Evolutionary conservation across 139 green algal genomes (phyloP).

Genomic region (Chlamydomonas sp.): DNA sequence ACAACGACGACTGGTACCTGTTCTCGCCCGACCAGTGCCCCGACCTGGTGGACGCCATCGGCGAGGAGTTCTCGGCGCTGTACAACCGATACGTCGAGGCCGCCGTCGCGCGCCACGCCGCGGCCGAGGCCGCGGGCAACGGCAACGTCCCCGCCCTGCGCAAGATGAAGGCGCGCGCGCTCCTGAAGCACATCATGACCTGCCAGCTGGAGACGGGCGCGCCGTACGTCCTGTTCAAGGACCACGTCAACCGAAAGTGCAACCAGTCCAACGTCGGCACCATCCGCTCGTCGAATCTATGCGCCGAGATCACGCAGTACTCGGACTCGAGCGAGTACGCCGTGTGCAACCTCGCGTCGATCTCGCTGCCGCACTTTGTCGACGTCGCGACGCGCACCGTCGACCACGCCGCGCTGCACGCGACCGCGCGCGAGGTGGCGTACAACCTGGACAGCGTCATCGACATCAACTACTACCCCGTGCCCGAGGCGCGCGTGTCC

Average conservation of each 20-base stretch:
- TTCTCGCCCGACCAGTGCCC: slow-evolving; percentile 76
- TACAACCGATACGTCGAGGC: slow-evolving; percentile 38
- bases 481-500: background rate
- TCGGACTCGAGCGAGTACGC: slow-evolving; percentile 12
- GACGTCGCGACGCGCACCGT: background rate
- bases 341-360: slow-evolving; percentile 36
- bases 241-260: slow-evolving; percentile 33
- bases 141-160: background rate
- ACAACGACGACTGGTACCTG: slow-evolving; percentile 25
- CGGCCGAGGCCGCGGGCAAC: background rate
- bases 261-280: slow-evolving; percentile 39
- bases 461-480: slow-evolving; percentile 33
- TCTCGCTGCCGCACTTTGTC: slow-evolving; percentile 19
- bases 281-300: slow-evolving; percentile 37
- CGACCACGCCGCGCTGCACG: slow-evolving; percentile 16
- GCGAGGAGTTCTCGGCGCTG: slow-evolving; percentile 67
- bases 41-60: slow-evolving; percentile 18
- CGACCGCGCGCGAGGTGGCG: slow-evolving; percentile 4
- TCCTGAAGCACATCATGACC: slow-evolving; percentile 30
- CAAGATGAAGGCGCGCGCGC: slow-evolving; percentile 7
- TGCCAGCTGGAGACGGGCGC: slow-evolving; percentile 35
- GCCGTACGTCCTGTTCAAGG: slow-evolving; percentile 39
- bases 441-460: slow-evolving; percentile 39
- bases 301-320: slow-evolving; percentile 33
- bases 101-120: too few species aligned